Base-by-base conservation (phyloP, 306 rosid species). In the Alnus glutinosa region DNA sequence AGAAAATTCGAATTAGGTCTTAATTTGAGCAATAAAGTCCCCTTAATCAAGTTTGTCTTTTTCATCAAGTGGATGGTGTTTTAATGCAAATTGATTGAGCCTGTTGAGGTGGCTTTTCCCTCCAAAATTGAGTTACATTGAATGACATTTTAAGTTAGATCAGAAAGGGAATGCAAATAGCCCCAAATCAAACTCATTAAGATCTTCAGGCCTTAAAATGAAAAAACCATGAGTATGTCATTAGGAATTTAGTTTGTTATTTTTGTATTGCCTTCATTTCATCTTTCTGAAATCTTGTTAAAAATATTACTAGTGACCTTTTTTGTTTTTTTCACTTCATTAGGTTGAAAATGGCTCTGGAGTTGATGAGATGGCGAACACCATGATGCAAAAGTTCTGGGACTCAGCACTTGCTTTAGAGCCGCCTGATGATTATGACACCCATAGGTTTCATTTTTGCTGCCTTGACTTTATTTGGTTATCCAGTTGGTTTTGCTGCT, bases 351-450 rank as follows among this genome's bases (percentile, higher is more conserved):
- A 79, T 89, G 82, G 92, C 77, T 85, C 96, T 28, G 98, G 93
- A 75, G 77, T 83, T 76, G 91, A 84, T 79, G 98, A 91, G 83
- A 66, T 91, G 85, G 92, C 96, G 84, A 90, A 83, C 89, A 89
- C 96, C 84, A 85, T 93, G 83, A 92, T 95, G 98, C 98, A 95
- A 83, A 93, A 88, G 75, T 95, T 95, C 83, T 95, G 99, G 99
- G 99, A 95, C 79, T 93, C 98, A 2, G 96, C 98, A 59, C 83
- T 93, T 81, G 79, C 90, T 71, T 75, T 89, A 82, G 99, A 93
- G 79, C 91, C 97, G 16, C 90, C 95, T 63, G 99, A 95, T 83
- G 99, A 92, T 83, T 84, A 70, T 78, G 99, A 95, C 75, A 85
- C 92, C 72, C 94, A 89, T 32, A 95, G 98, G 98, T 90, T 85